These are phyloP conservation scores for Aspergillus sp. DNA, from an alignment of 2,329 filamentous ascomycete genomes.

Conservation along the genomic window DNA sequence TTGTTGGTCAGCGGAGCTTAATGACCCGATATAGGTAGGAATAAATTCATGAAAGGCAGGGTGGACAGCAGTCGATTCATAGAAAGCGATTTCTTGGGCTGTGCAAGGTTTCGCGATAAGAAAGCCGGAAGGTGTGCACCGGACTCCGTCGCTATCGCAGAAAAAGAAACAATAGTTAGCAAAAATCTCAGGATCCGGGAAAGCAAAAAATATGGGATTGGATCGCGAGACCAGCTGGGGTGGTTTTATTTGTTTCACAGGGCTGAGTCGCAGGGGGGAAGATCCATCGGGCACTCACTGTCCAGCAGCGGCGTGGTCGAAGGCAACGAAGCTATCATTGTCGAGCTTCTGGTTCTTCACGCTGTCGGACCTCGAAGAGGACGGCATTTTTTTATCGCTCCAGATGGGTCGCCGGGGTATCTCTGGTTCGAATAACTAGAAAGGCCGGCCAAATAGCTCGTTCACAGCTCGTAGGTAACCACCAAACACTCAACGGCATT, in stretches of 20 bases:
- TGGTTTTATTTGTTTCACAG: background rate
- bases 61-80: slow-evolving; percentile 71
- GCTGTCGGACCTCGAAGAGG: slow-evolving; percentile 33
- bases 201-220: background rate
- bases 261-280: slow-evolving; percentile 13
- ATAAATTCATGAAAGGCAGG: slow-evolving; percentile 76
- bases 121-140: slow-evolving; percentile 78
- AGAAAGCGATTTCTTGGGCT: slow-evolving; percentile 81
- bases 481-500: slow-evolving; percentile 14
- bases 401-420: background rate
- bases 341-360: slow-evolving; percentile 36
- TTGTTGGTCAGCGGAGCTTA: slow-evolving; percentile 63
- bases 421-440: slow-evolving; percentile 6
- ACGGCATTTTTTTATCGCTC: slow-evolving; percentile 25
- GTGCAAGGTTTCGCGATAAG: slow-evolving; percentile 96
- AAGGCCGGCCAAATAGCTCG: background rate
- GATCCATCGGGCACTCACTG: slow-evolving; percentile 43
- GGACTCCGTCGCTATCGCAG: slow-evolving; percentile 73
- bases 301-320: slow-evolving; percentile 48
- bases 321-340: slow-evolving; percentile 43
- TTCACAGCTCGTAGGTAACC: slow-evolving; percentile 4
- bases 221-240: background rate
- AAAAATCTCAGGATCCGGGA: background rate
- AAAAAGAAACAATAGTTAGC: slow-evolving; percentile 4
- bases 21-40: slow-evolving; percentile 79